Base-by-base conservation (phyloP, 768 basidiomycete species). In the Filobasidium wieringae region DNA sequence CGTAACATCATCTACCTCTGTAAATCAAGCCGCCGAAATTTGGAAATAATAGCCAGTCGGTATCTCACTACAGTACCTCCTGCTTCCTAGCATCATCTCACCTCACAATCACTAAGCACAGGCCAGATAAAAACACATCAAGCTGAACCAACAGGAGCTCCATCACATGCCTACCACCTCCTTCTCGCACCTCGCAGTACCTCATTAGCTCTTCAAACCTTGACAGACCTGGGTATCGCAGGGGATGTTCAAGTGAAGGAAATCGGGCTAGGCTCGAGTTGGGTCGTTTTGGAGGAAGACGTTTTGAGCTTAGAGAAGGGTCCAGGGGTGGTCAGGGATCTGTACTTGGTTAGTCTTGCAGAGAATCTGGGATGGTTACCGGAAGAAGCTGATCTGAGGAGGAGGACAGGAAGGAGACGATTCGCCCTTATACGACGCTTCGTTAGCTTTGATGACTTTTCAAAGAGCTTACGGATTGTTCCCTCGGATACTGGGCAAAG, bases 181-280 rank as follows among this genome's bases (percentile, higher is more conserved):
- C 76, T 99, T 27, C 81, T 95, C 43, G 87, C 91, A 0, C 95
- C 95, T 8, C 80, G 92, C 37, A 77, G 81, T 34, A 97, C 95
- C 2, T 86, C 85, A 5, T 79, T 97, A 7, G 88, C 92, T 53
- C 81, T 83, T 32, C 81, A 84, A 56, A 84, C 91, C 62, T 76
- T 99, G 41, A 91, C 96, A 67, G 92, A 97, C 70, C 87, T 95
- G 67, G 95, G 93, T n/a, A 92, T 99, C 0, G 79, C 92, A 15
- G 95, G 95, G n/a, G 92, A 96, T 66, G 79, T 99, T 43, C 84
- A 81, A 7, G 81, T 97, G 24, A 45, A 45, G 19, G 57, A 88
- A 29, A 93, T 89, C 74, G 88, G 88, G 71, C 79, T 99, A 24
- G 90, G 92, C 65, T 19, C 43, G 5, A 47, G 43, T 22, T 88